Conservation (phyloP, 1,284 basidiomycete species). For the Megacollybia platyphylla region DNA sequence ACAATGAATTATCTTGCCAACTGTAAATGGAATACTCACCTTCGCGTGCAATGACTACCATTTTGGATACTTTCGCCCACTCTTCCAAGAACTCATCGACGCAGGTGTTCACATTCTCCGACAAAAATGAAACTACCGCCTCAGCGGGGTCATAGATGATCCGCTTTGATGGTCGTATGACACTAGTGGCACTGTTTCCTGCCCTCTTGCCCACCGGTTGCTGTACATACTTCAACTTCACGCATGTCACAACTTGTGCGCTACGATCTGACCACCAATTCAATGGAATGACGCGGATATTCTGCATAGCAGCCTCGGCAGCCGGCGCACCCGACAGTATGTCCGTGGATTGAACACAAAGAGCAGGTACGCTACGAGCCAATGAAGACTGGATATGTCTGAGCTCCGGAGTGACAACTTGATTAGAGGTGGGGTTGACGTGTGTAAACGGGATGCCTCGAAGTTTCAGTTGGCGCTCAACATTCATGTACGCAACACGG, state of each 20-base stretch:
- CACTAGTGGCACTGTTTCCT: conserved; percentile 32
- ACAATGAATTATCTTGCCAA: neutral
- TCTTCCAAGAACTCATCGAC: conserved; percentile 82
- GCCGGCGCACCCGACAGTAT: conserved; percentile 73
- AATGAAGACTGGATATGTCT: conserved; percentile 54
- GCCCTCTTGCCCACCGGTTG: conserved; percentile 67
- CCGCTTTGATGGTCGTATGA: conserved; percentile 67
- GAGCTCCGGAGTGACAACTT: conserved; percentile 30
- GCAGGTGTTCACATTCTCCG: conserved; percentile 76
- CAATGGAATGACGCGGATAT: conserved; percentile 77
- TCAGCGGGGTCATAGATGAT: conserved; percentile 82
- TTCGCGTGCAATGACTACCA: conserved; percentile 85
- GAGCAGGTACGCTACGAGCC: conserved; percentile 61
- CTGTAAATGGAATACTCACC: conserved; percentile 25
- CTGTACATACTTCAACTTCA: conserved; percentile 80
- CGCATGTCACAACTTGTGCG: conserved; percentile 70
- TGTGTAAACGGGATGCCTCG: conserved; percentile 70
- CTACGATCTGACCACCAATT: conserved; percentile 83
- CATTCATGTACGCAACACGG: conserved; percentile 79
- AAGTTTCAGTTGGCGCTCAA: conserved; percentile 79
- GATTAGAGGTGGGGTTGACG: conserved; percentile 45
- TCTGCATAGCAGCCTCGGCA: conserved; percentile 82
- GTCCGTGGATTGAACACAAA: conserved; percentile 73
- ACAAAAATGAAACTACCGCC: conserved; percentile 77
- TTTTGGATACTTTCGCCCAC: conserved; percentile 85